These are phyloP conservation scores for Alternaria alternata DNA, from an alignment of 2,329 filamentous ascomycete species.

Conservation along the genomic window DNA sequence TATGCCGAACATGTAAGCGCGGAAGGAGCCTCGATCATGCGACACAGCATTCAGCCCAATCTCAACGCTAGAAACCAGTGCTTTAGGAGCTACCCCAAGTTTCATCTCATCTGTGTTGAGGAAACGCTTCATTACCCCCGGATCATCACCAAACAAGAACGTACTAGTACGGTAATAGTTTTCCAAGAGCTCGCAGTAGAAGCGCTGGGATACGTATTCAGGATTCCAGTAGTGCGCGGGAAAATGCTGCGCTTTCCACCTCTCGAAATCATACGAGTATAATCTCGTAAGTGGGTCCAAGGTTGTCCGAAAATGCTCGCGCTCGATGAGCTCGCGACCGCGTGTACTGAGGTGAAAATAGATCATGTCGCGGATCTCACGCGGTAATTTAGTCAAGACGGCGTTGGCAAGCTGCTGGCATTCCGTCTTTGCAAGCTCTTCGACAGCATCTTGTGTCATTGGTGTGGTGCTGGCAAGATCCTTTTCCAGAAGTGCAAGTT, in stretches of 20 bases:
- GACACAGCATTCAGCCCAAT: constrained; percentile 27
- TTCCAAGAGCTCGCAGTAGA: constrained; percentile 24
- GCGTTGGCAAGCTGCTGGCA: constrained; percentile 17
- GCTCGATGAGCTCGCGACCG: constrained; percentile 20
- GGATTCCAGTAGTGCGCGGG: constrained; percentile 28
- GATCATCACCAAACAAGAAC: constrained; percentile 28
- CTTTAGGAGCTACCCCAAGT: constrained; percentile 16
- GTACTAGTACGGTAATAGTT: constrained; percentile 31
- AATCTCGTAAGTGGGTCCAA: constrained; percentile 25
- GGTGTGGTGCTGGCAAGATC: constrained; percentile 11
- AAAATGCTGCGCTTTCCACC: constrained; percentile 29
- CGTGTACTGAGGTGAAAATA: constrained; percentile 24
- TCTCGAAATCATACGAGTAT: constrained; percentile 24
- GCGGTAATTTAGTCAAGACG: constrained; percentile 19
- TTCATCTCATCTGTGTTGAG: constrained; percentile 25
- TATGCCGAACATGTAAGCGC: constrained; percentile 30
- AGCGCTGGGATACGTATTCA: constrained; percentile 9
- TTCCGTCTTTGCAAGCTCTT: constrained; percentile 25
- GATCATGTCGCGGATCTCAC: constrained; percentile 33
- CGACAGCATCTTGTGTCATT: constrained; percentile 12
- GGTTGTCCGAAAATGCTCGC: constrained; percentile 31
- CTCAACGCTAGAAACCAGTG: constrained; percentile 22
- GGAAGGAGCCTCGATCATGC: constrained; percentile 28
- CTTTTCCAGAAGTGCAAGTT: constrained; percentile 15
- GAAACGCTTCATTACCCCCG: constrained; percentile 26